These are phyloP conservation scores for Podospora fimiseda DNA, from an alignment of 495 filamentous ascomycete species.

Conservation along the genomic window DNA sequence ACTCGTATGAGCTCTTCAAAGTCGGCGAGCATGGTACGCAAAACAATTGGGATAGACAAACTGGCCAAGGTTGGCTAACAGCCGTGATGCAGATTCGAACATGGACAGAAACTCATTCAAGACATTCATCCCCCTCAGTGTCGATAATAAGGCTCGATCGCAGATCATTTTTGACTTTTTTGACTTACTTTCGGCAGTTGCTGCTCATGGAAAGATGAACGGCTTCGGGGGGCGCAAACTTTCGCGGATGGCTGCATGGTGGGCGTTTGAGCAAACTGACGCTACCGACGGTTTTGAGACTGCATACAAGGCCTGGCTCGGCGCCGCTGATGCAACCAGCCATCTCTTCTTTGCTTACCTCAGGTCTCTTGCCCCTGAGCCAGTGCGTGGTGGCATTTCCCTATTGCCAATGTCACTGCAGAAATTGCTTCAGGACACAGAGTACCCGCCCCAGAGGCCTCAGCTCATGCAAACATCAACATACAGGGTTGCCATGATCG, in stretches of 20 bases:
- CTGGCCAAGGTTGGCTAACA: neutral
- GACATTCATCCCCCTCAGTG: conserved; percentile 91
- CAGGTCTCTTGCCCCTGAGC: conserved; percentile 77
- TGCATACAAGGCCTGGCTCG: conserved; percentile 79
- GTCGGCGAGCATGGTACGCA: conserved; percentile 82
- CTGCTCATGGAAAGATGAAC: conserved; percentile 82
- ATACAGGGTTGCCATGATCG: conserved; percentile 91
- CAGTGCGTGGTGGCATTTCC: conserved; percentile 66
- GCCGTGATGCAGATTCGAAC: conserved; percentile 62
- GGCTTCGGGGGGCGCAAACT: conserved; percentile 90
- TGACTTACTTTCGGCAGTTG: conserved; percentile 77
- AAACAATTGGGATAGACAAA: neutral
- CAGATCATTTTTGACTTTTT: conserved; percentile 96
- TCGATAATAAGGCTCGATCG: conserved; percentile 78
- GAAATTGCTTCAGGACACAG: conserved; percentile 81
- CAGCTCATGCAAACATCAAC: conserved; percentile 71
- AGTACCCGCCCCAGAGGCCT: conserved; percentile 84
- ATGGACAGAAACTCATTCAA: conserved; percentile 89
- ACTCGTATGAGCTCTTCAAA: conserved; percentile 92
- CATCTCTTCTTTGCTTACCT: conserved; percentile 98
- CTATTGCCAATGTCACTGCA: conserved; percentile 84
- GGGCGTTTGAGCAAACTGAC: conserved; percentile 91
- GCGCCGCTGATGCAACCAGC: conserved; percentile 89
- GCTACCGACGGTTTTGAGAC: conserved; percentile 89
- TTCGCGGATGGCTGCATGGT: conserved; percentile 94